Base-by-base conservation (phyloP, 2,329 filamentous ascomycete genomes). In the Orbilia quercus region DNA sequence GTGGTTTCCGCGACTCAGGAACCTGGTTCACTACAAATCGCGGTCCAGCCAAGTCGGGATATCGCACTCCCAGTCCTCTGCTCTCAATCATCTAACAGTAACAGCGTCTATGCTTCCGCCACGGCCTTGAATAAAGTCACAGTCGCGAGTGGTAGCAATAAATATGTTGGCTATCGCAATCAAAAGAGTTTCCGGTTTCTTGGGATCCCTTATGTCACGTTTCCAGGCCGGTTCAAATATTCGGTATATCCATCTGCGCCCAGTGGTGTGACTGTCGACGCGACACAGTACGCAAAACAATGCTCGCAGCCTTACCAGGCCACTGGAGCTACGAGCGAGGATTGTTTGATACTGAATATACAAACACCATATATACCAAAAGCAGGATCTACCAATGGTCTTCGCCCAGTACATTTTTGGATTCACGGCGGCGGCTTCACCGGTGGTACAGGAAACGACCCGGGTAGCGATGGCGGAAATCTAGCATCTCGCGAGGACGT, bases 391-490 rank as follows among this genome's bases (percentile, higher is more conserved):
- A 57, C 54, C 7, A 16, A 66, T 1, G 14, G 48, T 1, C 79
- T 85, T 3, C 80, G 81, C 31, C 82, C 84, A 0, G 84, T 86
- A 0, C 79, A 84, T 50, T 82, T 85, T 70, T 84, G 82, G 79
- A 85, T 85, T 18, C 82, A 85, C 54, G 86, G 86, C 2, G 86
- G 86, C 22, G 86, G 84, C 4, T 87, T 87, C 72, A 84, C 82
- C 0, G 80, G 82, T 6, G 86, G 86, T 0, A 80, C 79, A 1
- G 81, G 79, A n/a, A 80, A 80, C 57, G 80, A 82, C 48, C 72
- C 79, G 1, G 80, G 79, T 1, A 80, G 80, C 36, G 86, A 88
- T 72, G 84, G 85, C 18, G 84, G 84, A 1, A 86, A 86, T 74
- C 80, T 88, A 1, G 86, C 84, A 0, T 86, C 85, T 1, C 82